Percentiles rank a stretch among this genome's conserved stretches.
These are phyloP conservation scores for Aspergillus sp. DNA, from an alignment of 2,329 filamentous ascomycete species.

Conservation along the genomic window DNA sequence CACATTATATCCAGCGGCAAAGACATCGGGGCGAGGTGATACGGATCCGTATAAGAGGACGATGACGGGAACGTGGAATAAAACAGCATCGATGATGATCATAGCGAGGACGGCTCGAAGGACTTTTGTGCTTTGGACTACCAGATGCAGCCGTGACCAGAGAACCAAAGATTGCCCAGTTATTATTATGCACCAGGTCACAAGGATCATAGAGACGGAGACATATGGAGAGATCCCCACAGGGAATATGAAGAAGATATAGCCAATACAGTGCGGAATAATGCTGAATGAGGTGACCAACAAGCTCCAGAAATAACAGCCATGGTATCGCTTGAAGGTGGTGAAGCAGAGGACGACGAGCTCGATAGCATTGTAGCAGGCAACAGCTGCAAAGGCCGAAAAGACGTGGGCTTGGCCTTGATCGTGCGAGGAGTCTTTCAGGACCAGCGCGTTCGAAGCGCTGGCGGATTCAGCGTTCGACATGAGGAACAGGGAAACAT, in stretches of 20 bases:
- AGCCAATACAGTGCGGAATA: constrained; percentile 36
- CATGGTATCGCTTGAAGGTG: constrained; percentile 38
- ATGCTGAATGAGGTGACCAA: constrained; percentile 38
- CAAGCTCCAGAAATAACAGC: constrained; percentile 46
- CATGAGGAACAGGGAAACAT: constrained; percentile 14
- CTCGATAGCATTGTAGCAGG: constrained; percentile 21
- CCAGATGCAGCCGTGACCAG: constrained; percentile 43
- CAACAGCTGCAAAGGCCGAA: constrained; percentile 14
- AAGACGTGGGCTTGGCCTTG: constrained; percentile 10
- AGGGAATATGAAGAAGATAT: constrained; percentile 38
- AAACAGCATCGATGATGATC: constrained; percentile 39
- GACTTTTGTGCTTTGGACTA: constrained; percentile 31
- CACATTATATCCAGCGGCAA: constrained; percentile 29
- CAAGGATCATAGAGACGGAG: constrained; percentile 31
- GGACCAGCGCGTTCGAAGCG: constrained; percentile 5
- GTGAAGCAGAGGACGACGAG: constrained; percentile 36
- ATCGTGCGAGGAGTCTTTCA: neutral
- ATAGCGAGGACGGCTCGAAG: constrained; percentile 36
- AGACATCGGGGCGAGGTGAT: constrained; percentile 7
- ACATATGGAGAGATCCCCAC: constrained; percentile 25
- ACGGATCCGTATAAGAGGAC: constrained; percentile 36
- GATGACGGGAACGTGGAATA: constrained; percentile 36
- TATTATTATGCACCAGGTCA: constrained; percentile 40
- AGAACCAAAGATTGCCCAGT: constrained; percentile 43
- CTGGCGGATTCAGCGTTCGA: constrained; percentile 3